These are phyloP conservation scores for Sphenostylis stenocarpa DNA, from an alignment of 306 rosid species.

Conservation along the genomic window DNA sequence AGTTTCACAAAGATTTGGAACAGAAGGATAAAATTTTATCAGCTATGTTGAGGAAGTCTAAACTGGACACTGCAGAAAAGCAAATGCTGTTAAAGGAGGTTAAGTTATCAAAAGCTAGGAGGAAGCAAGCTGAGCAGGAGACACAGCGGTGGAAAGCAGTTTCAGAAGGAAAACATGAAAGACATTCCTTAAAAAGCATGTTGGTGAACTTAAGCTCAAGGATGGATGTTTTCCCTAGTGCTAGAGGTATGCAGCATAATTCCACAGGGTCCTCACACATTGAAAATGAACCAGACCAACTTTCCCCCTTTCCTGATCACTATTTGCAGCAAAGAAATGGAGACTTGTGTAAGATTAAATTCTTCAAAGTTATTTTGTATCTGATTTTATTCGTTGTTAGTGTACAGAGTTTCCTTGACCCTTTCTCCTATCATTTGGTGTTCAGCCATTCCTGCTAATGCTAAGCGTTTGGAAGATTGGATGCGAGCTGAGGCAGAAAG, in stretches of 20 bases:
- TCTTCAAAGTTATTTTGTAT: slow-evolving; percentile 1
- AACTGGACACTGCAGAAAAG: slow-evolving; percentile 77
- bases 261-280: slow-evolving; percentile 54
- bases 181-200: slow-evolving; percentile 77
- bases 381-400: not conserved
- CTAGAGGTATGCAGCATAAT: slow-evolving; percentile 42
- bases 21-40: slow-evolving; percentile 94
- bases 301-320: slow-evolving; percentile 47
- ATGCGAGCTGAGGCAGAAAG: slow-evolving; percentile 81
- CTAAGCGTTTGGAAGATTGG: slow-evolving; percentile 77
- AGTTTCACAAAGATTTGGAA: slow-evolving; percentile 80
- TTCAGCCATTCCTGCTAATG: slow-evolving; percentile 58
- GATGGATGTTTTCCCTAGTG: slow-evolving; percentile 52
- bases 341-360: slow-evolving; percentile 55
- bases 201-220: slow-evolving; percentile 63
- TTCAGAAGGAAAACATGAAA: slow-evolving; percentile 78
- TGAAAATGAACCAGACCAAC: slow-evolving; percentile 46
- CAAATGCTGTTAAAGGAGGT: slow-evolving; percentile 86
- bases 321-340: slow-evolving; percentile 51
- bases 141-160: slow-evolving; percentile 77
- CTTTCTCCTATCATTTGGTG: not conserved
- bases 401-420: slow-evolving; percentile 13
- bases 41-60: slow-evolving; percentile 89
- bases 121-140: slow-evolving; percentile 90
- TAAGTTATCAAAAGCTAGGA: slow-evolving; percentile 74